These are phyloP conservation scores for Amanita polypyramis DNA, from an alignment of 768 basidiomycete species.

Conservation along the genomic window DNA sequence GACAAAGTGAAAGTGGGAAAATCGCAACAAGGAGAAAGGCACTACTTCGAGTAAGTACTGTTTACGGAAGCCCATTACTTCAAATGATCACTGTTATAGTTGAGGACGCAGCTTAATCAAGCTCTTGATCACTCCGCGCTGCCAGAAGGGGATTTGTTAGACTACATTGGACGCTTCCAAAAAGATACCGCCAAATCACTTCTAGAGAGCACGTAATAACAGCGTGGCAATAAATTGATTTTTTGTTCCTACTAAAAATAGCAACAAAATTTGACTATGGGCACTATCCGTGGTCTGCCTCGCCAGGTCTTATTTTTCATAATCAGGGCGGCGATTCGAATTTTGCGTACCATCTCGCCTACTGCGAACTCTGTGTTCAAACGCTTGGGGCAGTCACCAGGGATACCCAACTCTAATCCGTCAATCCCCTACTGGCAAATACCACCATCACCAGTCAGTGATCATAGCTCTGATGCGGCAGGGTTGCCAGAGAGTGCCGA, in stretches of 20 bases:
- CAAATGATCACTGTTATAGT: conserved; percentile 1
- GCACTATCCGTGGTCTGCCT: not conserved
- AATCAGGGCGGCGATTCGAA: not conserved
- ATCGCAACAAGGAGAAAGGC: conserved; percentile 56
- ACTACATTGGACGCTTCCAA: conserved; percentile 5
- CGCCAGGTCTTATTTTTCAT: not conserved
- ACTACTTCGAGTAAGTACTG: conserved; percentile 44
- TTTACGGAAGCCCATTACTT: not conserved
- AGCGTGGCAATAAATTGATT: too few relatives aligned
- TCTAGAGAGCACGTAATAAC: not conserved
- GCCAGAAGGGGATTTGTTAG: conserved; percentile 6
- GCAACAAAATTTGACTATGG: not conserved
- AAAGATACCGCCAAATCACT: conserved; percentile 1
- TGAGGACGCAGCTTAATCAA: conserved; percentile 6
- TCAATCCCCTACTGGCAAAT: conserved; percentile 42
- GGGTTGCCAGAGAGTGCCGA: conserved; percentile 28
- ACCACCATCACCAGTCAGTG: conserved; percentile 29
- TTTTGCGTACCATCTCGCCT: conserved; percentile 2
- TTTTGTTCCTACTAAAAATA: not conserved
- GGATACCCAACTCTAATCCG: conserved; percentile 33
- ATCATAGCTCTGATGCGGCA: conserved; percentile 9
- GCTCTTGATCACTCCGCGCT: conserved; percentile 5
- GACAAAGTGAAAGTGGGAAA: conserved; percentile 51
- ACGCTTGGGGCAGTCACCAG: conserved; percentile 28
- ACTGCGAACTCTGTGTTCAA: conserved; percentile 7